phyloP scores from a whole-genome alignment of 306 rosid genomes.

The Sechiopsis laciniata region DNA sequence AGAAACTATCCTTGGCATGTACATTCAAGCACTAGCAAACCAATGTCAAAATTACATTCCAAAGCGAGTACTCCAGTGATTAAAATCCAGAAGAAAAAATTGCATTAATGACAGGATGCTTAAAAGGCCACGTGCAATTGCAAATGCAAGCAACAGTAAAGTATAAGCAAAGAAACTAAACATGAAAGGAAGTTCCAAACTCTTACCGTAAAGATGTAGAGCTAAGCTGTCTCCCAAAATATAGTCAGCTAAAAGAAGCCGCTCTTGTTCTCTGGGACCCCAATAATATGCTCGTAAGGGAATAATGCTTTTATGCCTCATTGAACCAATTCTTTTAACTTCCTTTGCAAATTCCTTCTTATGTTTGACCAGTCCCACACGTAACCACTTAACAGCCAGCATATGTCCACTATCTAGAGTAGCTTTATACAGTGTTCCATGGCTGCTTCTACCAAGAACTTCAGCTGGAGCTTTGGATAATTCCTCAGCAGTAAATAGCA shows the following conservation, averaged over 20 bases:
- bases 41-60: neutral
- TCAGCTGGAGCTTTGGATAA: constrained; percentile 98
- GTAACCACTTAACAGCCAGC: constrained; percentile 94
- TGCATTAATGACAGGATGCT: neutral
- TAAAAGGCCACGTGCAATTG: constrained; percentile 5
- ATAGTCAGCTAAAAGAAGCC: constrained; percentile 91
- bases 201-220: constrained; percentile 89
- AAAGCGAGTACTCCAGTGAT: neutral
- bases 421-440: constrained; percentile 94
- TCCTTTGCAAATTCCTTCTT: constrained; percentile 96
- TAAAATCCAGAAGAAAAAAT: neutral
- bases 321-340: constrained; percentile 83
- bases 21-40: neutral
- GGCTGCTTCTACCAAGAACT: constrained; percentile 98
- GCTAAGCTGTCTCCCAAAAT: constrained; percentile 87
- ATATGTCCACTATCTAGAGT: constrained; percentile 84
- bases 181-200: constrained; percentile 11
- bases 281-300: constrained; percentile 85
- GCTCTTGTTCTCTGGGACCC: constrained; percentile 99
- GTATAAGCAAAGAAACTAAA: constrained; percentile 11
- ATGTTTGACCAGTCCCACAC: constrained; percentile 87
- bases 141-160: constrained; percentile 13
- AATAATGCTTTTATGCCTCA: constrained; percentile 84
- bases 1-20: constrained; percentile 5
- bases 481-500: constrained; percentile 85